phyloP scores from a whole-genome alignment of 768 basidiomycete genomes.

The Rhodosporidiobolus sp. region DNA sequence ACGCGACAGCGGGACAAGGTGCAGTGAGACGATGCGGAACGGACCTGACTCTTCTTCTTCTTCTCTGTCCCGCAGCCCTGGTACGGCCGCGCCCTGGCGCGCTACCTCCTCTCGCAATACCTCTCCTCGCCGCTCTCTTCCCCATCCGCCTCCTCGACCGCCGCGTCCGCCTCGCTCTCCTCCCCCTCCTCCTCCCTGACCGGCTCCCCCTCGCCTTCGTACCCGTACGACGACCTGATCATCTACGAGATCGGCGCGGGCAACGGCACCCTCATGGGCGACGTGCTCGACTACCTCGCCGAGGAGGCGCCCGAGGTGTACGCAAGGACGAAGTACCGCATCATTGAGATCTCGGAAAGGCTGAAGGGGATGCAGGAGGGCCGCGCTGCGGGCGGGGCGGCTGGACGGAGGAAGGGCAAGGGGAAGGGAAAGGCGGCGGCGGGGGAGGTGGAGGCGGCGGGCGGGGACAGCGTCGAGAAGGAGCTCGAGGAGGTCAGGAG shows the following conservation, averaged over 20 bases:
- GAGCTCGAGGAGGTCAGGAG: conserved; percentile 20
- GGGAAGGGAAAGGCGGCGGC: conserved; percentile 51
- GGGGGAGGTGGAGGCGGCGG: conserved; percentile 20
- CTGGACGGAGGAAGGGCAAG: conserved; percentile 17
- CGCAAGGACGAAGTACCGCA: conserved; percentile 84
- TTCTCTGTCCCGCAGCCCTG: conserved; percentile 62
- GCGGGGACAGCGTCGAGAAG: conserved; percentile 10
- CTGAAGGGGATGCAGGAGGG: conserved; percentile 65
- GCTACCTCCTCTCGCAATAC: conserved; percentile 85
- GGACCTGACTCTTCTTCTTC: background rate
- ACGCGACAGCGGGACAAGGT: background rate
- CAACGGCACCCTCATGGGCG: conserved; percentile 87
- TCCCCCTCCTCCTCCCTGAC: background rate
- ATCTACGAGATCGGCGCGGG: conserved; percentile 98
- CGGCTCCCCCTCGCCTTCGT: conserved; percentile 54
- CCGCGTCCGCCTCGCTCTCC: background rate
- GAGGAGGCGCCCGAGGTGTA: conserved; percentile 84
- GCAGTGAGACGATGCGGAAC: no score
- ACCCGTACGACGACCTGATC: conserved; percentile 90
- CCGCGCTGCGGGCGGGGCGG: conserved; percentile 45
- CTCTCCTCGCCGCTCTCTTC: conserved; percentile 54
- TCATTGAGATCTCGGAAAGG: conserved; percentile 86
- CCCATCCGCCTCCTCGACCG: background rate
- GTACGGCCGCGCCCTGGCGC: conserved; percentile 86
- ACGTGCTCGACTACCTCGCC: conserved; percentile 77